A percentile compares a stretch with the other conserved stretches of the same genome.
phyloP scores from a whole-genome alignment of 2,329 filamentous ascomycete genomes.

The Penicillium sp. region DNA sequence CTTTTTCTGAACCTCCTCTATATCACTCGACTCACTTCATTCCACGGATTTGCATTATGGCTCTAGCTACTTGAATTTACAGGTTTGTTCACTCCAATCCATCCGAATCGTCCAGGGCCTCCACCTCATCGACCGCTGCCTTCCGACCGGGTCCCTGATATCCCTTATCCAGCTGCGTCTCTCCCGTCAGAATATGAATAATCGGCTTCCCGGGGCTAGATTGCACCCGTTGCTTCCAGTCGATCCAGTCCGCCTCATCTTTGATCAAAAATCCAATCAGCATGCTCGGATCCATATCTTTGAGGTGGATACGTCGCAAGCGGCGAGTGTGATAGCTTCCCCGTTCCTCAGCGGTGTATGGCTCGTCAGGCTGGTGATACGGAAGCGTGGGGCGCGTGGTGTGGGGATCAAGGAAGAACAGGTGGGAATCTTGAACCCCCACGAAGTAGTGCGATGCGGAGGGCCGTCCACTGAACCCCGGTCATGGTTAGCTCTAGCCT shows the following conservation, averaged over 20 bases:
- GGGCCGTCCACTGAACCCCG: slow-evolving; percentile 70
- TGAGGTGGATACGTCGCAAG: slow-evolving; percentile 76
- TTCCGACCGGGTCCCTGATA: slow-evolving; percentile 60
- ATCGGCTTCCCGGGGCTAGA: slow-evolving; percentile 80
- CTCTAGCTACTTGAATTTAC: neutral
- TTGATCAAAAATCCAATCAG: slow-evolving; percentile 88
- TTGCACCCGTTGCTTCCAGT: slow-evolving; percentile 76
- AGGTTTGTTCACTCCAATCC: slow-evolving; percentile 37
- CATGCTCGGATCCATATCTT: slow-evolving; percentile 98
- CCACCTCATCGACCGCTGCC: slow-evolving; percentile 83
- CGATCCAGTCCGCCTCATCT: slow-evolving; percentile 77
- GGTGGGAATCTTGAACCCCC: slow-evolving; percentile 69
- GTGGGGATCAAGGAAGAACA: slow-evolving; percentile 97
- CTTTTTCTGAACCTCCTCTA: neutral
- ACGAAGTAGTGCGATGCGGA: slow-evolving; percentile 83
- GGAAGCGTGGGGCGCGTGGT: slow-evolving; percentile 75
- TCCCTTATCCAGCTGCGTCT: slow-evolving; percentile 57
- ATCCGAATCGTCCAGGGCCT: slow-evolving; percentile 71
- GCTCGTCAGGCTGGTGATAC: slow-evolving; percentile 53
- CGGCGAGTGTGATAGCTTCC: slow-evolving; percentile 85
- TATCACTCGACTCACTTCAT: too few relatives aligned
- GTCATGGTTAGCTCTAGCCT: slow-evolving; percentile 7
- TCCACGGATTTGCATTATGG: neutral
- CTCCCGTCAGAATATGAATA: slow-evolving; percentile 76
- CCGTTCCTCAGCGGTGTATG: slow-evolving; percentile 69